Percentiles rank a stretch among this genome's conserved stretches.
Evolutionary conservation across 257 asterid species (phyloP).

Genomic region (Solanum megistacrolobum): DNA sequence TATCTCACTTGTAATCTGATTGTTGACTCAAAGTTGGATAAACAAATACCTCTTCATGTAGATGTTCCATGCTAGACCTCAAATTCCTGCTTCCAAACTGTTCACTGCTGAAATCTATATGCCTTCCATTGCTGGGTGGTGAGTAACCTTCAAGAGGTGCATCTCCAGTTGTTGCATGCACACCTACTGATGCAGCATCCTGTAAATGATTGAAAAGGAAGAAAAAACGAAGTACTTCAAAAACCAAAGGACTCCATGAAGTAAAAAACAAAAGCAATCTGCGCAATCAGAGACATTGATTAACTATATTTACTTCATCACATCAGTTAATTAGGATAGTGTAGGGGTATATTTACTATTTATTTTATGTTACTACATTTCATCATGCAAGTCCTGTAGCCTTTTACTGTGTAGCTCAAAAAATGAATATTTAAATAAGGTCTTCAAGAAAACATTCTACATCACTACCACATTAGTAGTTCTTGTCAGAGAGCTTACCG

Average conservation of each 20-base stretch:
- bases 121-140: constrained; percentile 26
- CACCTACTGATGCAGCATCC: constrained; percentile 20
- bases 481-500: constrained; percentile 30
- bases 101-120: constrained; percentile 13
- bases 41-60: constrained; percentile 67
- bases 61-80: constrained; percentile 73
- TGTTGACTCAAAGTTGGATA: background rate
- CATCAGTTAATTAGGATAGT: background rate
- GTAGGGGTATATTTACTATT: background rate
- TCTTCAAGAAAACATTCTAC: background rate
- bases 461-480: background rate
- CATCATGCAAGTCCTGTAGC: background rate
- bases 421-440: background rate
- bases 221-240: constrained; percentile 8
- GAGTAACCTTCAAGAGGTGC: constrained; percentile 13
- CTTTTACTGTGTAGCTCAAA: background rate
- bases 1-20: background rate
- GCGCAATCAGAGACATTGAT: background rate
- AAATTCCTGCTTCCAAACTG: constrained; percentile 37
- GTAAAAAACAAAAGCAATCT: background rate
- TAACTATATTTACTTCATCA: background rate
- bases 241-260: background rate
- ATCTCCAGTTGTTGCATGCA: constrained; percentile 12
- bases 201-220: constrained; percentile 8
- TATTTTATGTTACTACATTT: background rate